Conservation (phyloP, 2,329 filamentous ascomycete genomes). For the Trichoderma sp. region DNA sequence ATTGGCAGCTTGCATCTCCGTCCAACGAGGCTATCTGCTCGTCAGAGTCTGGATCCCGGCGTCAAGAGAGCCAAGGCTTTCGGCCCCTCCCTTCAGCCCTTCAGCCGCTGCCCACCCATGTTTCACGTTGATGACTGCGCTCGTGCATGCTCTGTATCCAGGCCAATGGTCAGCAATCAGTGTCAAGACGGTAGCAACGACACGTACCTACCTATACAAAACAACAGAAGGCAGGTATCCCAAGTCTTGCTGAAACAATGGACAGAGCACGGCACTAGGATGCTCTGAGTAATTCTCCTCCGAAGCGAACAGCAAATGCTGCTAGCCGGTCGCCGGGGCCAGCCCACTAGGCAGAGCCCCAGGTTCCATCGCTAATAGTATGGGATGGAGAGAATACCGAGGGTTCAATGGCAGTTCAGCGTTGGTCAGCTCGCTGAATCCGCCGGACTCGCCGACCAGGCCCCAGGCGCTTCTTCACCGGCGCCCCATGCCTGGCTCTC, state of each 20-base stretch:
- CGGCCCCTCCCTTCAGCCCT: not conserved
- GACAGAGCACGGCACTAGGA: not conserved
- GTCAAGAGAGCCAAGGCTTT: not conserved
- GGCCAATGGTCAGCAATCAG: not conserved
- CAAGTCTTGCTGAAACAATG: not conserved
- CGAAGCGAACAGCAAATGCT: not conserved
- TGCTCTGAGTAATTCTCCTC: constrained; percentile 9
- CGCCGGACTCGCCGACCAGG: constrained; percentile 20
- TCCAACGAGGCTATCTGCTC: not conserved
- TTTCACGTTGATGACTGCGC: not conserved
- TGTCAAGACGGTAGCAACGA: not conserved
- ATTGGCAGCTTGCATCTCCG: not conserved
- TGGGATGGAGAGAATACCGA: too few relatives aligned
- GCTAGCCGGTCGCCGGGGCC: not conserved
- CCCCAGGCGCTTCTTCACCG: not conserved
- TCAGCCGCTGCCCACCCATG: not conserved
- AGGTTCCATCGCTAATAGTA: not conserved
- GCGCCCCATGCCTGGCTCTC: constrained; percentile 3
- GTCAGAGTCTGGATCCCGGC: not conserved
- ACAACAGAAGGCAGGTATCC: not conserved
- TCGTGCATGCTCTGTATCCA: not conserved
- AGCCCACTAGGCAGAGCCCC: not conserved
- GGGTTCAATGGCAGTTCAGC: not conserved
- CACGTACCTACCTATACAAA: not conserved
- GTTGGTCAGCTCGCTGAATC: constrained; percentile 19